A percentile compares a stretch with the other conserved stretches of the same genome.
Conservation (phyloP, 2,329 filamentous ascomycete genomes). For the Paecilomyces fulvus region DNA sequence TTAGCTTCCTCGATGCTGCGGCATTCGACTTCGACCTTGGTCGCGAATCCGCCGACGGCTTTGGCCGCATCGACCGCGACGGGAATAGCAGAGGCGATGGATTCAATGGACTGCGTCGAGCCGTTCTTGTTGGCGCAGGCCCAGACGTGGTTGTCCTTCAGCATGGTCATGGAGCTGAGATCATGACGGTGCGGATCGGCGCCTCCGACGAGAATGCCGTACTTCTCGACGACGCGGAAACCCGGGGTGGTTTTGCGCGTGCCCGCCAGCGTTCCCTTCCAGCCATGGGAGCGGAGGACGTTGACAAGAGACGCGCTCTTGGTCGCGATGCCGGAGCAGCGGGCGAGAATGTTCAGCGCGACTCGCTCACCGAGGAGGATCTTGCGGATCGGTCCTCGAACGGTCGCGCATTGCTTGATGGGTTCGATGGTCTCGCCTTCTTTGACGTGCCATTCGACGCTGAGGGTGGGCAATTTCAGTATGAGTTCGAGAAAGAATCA, state of each 20-base stretch:
- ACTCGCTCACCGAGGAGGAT: constrained; percentile 89
- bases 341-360: constrained; percentile 78
- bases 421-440: constrained; percentile 65
- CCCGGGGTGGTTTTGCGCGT: constrained; percentile 96
- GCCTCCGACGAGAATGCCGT: constrained; percentile 90
- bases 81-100: constrained; percentile 58
- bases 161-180: constrained; percentile 90
- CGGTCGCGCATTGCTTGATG: constrained; percentile 65
- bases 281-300: constrained; percentile 56
- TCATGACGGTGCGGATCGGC: constrained; percentile 90
- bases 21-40: constrained; percentile 96
- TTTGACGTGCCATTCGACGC: constrained; percentile 74
- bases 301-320: constrained; percentile 41
- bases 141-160: constrained; percentile 99
- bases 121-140: constrained; percentile 52
- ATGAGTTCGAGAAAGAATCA: background rate
- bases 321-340: constrained; percentile 86
- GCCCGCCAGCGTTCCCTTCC: constrained; percentile 76
- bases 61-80: constrained; percentile 78
- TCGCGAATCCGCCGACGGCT: constrained; percentile 73
- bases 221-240: constrained; percentile 93
- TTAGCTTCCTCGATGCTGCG: constrained; percentile 81
- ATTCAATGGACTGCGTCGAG: constrained; percentile 12
- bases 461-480: constrained; percentile 13
- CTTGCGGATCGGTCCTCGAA: constrained; percentile 72